These are phyloP conservation scores for Silybum marianum DNA, from an alignment of 129 eudicot genomes.

Conservation along the genomic window DNA sequence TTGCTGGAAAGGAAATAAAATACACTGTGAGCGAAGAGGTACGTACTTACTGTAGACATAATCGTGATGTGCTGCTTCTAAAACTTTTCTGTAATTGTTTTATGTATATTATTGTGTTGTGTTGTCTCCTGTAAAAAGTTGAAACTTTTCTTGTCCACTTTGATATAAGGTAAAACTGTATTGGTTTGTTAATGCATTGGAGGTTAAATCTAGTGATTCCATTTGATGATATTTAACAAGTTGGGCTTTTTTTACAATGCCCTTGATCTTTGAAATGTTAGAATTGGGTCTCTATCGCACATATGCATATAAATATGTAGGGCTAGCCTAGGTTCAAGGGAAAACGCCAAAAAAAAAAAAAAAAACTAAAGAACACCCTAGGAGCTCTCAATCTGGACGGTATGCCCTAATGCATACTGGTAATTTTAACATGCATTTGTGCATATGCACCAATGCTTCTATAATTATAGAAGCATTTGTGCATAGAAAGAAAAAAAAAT, in stretches of 20 bases:
- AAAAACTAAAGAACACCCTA: no score
- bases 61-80: background rate
- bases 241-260: background rate
- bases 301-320: background rate
- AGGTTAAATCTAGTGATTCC: background rate
- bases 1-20: slow-evolving; percentile 44
- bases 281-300: background rate
- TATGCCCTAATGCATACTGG: no score
- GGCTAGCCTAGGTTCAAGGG: no score
- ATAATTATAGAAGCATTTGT: no score
- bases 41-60: slow-evolving; percentile 16
- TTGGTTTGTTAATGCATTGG: background rate
- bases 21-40: slow-evolving; percentile 57
- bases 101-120: background rate
- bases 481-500: no score
- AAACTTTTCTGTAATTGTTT: slow-evolving; percentile 8
- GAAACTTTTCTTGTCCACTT: background rate
- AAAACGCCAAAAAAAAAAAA: no score
- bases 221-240: background rate
- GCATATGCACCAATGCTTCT: no score
- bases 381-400: no score
- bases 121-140: background rate
- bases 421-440: no score
- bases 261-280: no score
- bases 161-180: background rate